Conservation (phyloP, 768 basidiomycete species). For the Tricholoma furcatifolium region DNA sequence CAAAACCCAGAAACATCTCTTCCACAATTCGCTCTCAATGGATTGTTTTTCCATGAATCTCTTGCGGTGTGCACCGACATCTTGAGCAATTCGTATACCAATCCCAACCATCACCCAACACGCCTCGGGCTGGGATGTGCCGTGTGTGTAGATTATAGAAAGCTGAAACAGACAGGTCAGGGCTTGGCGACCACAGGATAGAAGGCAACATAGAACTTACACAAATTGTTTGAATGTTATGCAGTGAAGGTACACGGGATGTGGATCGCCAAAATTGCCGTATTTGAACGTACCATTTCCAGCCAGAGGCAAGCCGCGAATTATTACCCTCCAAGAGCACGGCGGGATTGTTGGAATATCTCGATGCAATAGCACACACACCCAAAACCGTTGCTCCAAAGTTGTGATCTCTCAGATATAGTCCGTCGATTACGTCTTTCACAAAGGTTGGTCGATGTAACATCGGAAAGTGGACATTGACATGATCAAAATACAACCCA, state of each 20-base stretch:
- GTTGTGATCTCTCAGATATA: conserved; percentile 45
- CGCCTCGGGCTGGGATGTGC: conserved; percentile 43
- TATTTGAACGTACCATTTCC: conserved; percentile 63
- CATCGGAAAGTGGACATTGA: conserved; percentile 55
- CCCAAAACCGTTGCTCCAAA: conserved; percentile 62
- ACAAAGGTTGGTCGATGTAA: conserved; percentile 70
- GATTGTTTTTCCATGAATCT: conserved; percentile 29
- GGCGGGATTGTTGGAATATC: conserved; percentile 54
- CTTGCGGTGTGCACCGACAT: conserved; percentile 54
- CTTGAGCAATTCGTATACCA: conserved; percentile 58
- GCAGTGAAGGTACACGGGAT: conserved; percentile 55
- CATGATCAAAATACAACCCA: conserved; percentile 53
- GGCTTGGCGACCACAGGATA: conserved; percentile 8
- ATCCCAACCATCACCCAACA: conserved; percentile 54
- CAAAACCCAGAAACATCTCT: conserved; percentile 48
- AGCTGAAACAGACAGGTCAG: conserved; percentile 27
- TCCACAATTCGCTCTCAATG: conserved; percentile 60
- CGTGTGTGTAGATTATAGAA: conserved; percentile 37
- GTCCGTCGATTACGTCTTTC: conserved; percentile 38
- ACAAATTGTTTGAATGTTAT: conserved; percentile 70
- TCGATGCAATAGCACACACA: conserved; percentile 60
- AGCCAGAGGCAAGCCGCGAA: conserved; percentile 49
- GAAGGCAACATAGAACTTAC: conserved; percentile 46
- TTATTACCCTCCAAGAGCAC: conserved; percentile 33
- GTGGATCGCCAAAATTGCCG: conserved; percentile 58